These are phyloP conservation scores for Nemania sp. DNA, from an alignment of 2,329 filamentous ascomycete genomes.

Conservation along the genomic window DNA sequence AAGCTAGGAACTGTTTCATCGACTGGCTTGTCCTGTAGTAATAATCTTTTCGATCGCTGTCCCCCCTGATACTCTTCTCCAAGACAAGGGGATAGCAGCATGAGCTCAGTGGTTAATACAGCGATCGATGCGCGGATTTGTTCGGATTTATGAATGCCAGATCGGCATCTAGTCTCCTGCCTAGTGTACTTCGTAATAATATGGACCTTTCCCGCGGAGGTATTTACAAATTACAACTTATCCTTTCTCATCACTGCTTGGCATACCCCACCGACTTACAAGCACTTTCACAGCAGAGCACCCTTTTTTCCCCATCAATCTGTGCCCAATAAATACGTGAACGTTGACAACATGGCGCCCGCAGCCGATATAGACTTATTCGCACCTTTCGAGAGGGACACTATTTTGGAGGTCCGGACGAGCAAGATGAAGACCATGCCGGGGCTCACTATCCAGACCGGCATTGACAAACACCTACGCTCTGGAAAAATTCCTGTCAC, in stretches of 20 bases:
- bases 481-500: constrained; percentile 51
- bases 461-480: constrained; percentile 59
- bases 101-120: constrained; percentile 3
- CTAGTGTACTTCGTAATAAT: too few species aligned
- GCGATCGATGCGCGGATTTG: constrained; percentile 11
- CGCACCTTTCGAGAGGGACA: constrained; percentile 52
- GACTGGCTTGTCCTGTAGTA: neutral
- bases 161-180: neutral
- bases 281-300: neutral
- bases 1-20: neutral
- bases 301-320: neutral
- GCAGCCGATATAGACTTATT: constrained; percentile 33
- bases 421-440: constrained; percentile 60
- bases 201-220: neutral
- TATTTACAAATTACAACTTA: neutral
- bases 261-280: neutral
- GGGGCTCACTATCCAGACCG: constrained; percentile 55
- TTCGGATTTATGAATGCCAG: constrained; percentile 14
- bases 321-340: neutral
- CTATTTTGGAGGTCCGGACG: constrained; percentile 60
- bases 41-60: neutral
- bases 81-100: neutral
- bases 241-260: neutral
- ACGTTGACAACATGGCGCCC: constrained; percentile 31
- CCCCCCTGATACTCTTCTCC: neutral